Base-by-base conservation (phyloP, 495 filamentous ascomycete species). In the Talaromyces nanjingensis region DNA sequence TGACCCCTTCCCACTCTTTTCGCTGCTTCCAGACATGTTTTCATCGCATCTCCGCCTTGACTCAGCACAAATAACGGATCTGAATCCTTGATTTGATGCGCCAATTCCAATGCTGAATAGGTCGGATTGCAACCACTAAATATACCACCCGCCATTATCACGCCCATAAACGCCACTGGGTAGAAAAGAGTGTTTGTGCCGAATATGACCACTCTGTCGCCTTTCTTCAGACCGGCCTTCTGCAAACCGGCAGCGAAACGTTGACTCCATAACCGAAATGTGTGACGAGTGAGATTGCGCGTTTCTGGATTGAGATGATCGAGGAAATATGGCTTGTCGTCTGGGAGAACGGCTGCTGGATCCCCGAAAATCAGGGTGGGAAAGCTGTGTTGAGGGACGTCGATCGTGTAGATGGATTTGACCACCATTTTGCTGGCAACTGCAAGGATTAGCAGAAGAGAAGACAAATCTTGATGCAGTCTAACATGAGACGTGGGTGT, bases 141-240 rank as follows among this genome's bases (percentile, higher is more conserved):
- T 62, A 92, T 80, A 5, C 89, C 89, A 4, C 91, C 90, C 0
- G 91, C 89, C 80, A 90, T 90, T 37, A 90, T 77, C 24, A 89
- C 64, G 70, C 71, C 91, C 68, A 91, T 77, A 66, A 93, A 84
- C 1, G 91, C 73, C 9, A 86, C 79, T 0, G 91, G 87, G 70
- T 88, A 91, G 78, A 87, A 91, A 55, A 94, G 71, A 66, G 84
- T 83, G 70, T 92, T 92, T 25, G 82, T 82, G 2, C 87, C 87
- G 72, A 86, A 91, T 18, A 91, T 78, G 20, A 94, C 78, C 4
- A 94, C 85, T 6, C 89, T 83, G 67, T 93, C 91, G 29, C 89
- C 90, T 0, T 74, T 70, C 62, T 87, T 72, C 14, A 93, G 73
- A 11, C 91, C 91, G 3, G 81, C 81, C 56, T 82, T 79, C 33